Conservation (phyloP, 176 grass and related monocot species). For the Luzula sylvatica region DNA sequence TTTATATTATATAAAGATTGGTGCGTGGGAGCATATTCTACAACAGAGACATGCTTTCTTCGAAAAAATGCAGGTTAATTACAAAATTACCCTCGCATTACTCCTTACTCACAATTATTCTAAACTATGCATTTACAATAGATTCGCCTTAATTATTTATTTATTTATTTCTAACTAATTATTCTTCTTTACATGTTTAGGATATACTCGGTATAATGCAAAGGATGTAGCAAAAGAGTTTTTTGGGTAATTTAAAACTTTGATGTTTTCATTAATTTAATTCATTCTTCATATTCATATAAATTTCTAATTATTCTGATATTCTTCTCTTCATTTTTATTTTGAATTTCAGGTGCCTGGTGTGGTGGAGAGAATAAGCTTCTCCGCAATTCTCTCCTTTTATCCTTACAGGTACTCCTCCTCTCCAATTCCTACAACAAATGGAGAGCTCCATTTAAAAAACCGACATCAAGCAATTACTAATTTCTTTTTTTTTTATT, state of each 20-base stretch:
- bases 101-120: slow-evolving; percentile 3
- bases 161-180: slow-evolving; percentile 1
- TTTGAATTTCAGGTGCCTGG: slow-evolving; percentile 58
- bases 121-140: too few relatives aligned
- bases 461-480: neutral
- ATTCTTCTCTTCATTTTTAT: slow-evolving; percentile 5
- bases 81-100: neutral
- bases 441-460: slow-evolving; percentile 3
- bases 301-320: neutral
- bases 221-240: slow-evolving; percentile 81
- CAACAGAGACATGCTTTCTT: slow-evolving; percentile 95
- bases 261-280: neutral
- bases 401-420: slow-evolving; percentile 57
- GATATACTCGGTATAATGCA: slow-evolving; percentile 80
- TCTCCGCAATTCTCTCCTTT: slow-evolving; percentile 77
- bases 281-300: too few relatives aligned
- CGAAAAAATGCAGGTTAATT: slow-evolving; percentile 81
- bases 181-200: slow-evolving; percentile 42
- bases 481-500: neutral
- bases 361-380: slow-evolving; percentile 99
- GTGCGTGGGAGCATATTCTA: slow-evolving; percentile 88
- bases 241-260: slow-evolving; percentile 69
- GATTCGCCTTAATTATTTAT: slow-evolving; percentile 3
- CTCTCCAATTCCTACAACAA: slow-evolving; percentile 6
- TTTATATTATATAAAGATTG: too few relatives aligned